Evolutionary conservation across 176 grass and related monocot genomes (phyloP), one percentile per base, ranked within the genome.

Genomic region (Bonia amplexicaulis): DNA sequence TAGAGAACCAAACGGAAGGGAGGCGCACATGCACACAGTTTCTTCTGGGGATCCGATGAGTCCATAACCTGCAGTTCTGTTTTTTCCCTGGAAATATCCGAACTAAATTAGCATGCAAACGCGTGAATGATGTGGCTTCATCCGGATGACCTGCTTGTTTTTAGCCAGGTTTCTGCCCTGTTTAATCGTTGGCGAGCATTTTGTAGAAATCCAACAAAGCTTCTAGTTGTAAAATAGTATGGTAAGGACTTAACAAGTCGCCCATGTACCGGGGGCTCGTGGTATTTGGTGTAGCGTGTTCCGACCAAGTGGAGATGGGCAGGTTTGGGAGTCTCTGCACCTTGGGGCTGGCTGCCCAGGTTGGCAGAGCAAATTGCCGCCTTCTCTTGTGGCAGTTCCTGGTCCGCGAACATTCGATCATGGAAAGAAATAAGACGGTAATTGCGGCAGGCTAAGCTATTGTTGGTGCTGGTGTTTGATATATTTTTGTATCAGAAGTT

Each of bases 301-400:
- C 37, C 52, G 20, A 49, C 84, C 20, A 40, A 75, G 69, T 48
- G 49, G 80, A 73, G 35, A 69, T 61, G 72, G 67, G 80, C 81
- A 60, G n/a, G 60, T 77, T 69, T 59, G 82, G 67, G 76, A 55
- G 76, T 79, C 71, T 81, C 87, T 89, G 89, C 85, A 91, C 79
- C 83, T 81, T 90, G 88, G 81, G 80, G 79, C 88, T 86, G 88
- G 88, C 90, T 96, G 91, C 97, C 97, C 92, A 95, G 93, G 97
- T 96, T 87, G 93, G 97, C 90, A 82, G 86, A 91, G 81, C 80
- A 93, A 95, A 94, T 92, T 87, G 78, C 70, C 47, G 90, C 93
- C 97, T 96, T 92, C 93, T 92, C 93, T 99, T 89, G 93, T 92
- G 97, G 93, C 92, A 99, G 93, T 93, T 92, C 48, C 76, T 72